A percentile compares a stretch with the other conserved stretches of the same genome.
phyloP scores from a whole-genome alignment of 805 yeast genomes.

The Maudiozyma bulderi region DNA sequence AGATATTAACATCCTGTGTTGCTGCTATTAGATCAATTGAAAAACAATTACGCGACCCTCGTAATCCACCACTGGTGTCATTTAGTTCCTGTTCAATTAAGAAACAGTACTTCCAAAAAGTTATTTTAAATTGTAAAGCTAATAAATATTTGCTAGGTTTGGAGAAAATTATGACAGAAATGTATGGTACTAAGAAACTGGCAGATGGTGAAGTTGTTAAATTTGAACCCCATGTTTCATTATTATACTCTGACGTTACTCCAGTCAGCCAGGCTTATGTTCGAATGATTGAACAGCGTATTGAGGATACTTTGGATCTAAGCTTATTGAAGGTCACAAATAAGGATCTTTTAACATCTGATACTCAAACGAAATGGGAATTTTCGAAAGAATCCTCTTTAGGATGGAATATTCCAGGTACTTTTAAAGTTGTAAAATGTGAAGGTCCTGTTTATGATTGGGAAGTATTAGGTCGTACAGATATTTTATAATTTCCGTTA shows the following conservation, averaged over 20 bases:
- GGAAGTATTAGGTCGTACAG: constrained; percentile 47
- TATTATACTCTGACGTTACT: constrained; percentile 54
- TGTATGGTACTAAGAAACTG: constrained; percentile 34
- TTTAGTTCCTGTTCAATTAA: constrained; percentile 21
- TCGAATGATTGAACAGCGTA: constrained; percentile 52
- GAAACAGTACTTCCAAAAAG: constrained; percentile 22
- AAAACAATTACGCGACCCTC: constrained; percentile 7
- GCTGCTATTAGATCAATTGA: constrained; percentile 44
- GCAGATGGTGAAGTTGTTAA: constrained; percentile 32
- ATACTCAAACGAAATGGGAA: constrained; percentile 18
- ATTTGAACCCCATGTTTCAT: constrained; percentile 64
- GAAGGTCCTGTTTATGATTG: constrained; percentile 66
- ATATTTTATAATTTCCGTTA: constrained; percentile 3
- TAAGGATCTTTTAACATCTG: constrained; percentile 5
- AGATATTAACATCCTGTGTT: constrained; percentile 42
- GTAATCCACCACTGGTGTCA: constrained; percentile 12
- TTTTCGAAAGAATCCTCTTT: constrained; percentile 12
- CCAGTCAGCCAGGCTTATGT: constrained; percentile 61
- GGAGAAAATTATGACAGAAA: constrained; percentile 43
- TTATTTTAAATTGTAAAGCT: constrained; percentile 19
- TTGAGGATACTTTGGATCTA: constrained; percentile 54
- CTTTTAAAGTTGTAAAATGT: constrained; percentile 52
- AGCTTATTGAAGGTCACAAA: constrained; percentile 9
- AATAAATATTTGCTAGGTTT: constrained; percentile 28
- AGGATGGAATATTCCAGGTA: constrained; percentile 60